These are phyloP conservation scores for Amniculicola lignicola DNA, from an alignment of 495 filamentous ascomycete species.

Conservation along the genomic window DNA sequence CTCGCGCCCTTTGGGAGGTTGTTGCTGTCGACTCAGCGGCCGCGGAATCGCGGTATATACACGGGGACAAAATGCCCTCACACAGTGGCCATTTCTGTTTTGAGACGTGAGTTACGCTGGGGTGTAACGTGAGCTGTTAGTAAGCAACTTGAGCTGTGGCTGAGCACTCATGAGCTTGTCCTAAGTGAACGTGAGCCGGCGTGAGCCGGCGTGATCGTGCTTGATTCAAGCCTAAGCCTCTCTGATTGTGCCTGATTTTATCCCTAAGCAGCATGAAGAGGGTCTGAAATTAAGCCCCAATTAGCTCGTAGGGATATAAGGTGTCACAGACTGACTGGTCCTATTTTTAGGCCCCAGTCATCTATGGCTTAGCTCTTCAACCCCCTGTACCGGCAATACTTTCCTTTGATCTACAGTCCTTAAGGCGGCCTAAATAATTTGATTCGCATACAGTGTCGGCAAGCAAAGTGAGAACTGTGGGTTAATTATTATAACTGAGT, in stretches of 20 bases:
- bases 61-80: conserved; percentile 35
- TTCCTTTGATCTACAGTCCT: conserved; percentile 22
- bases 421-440: conserved; percentile 14
- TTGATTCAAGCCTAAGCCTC: conserved; percentile 29
- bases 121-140: conserved; percentile 34
- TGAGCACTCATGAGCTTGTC: conserved; percentile 33
- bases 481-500: too few species aligned
- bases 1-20: too few species aligned
- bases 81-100: too few species aligned
- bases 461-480: too few species aligned
- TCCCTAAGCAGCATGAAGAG: conserved; percentile 34
- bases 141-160: conserved; percentile 36
- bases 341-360: conserved; percentile 19
- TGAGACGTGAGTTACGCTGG: conserved; percentile 34
- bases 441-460: conserved; percentile 17
- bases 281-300: conserved; percentile 34
- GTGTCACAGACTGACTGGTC: conserved; percentile 26
- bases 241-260: conserved; percentile 25
- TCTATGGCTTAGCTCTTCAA: conserved; percentile 23
- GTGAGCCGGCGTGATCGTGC: conserved; percentile 16
- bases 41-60: conserved; percentile 24
- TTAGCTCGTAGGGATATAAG: conserved; percentile 30
- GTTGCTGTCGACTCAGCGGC: too few species aligned
- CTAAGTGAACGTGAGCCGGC: conserved; percentile 34
- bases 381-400: conserved; percentile 26